Percentiles rank a stretch among this genome's conserved stretches.
Evolutionary conservation across 108 stramenopile genomes (phyloP).

Genomic region (Seminavis robusta): DNA sequence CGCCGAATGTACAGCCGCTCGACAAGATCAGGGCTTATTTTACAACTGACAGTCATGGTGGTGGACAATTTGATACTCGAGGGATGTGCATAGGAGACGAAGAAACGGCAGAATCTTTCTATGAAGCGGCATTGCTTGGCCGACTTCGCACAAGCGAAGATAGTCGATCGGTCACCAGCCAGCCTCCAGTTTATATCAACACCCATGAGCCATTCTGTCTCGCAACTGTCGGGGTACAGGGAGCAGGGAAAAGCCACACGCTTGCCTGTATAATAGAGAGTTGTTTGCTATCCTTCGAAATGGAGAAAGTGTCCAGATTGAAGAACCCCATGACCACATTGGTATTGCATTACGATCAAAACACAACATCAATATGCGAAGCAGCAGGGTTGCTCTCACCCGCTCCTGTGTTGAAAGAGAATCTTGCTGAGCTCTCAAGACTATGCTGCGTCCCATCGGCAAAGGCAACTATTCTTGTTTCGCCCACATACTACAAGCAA

Average conservation of each 20-base stretch:
- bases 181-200: conserved; percentile 18
- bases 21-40: too few species aligned
- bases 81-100: too few species aligned
- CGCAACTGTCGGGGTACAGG: conserved; percentile 21
- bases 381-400: conserved; percentile 18
- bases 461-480: conserved; percentile 26
- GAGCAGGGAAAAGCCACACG: conserved; percentile 23
- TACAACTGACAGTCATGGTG: too few species aligned
- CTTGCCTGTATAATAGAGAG: conserved; percentile 20
- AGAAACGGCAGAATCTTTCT: too few species aligned
- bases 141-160: too few species aligned
- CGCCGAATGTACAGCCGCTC: too few species aligned
- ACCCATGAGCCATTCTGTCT: conserved; percentile 27
- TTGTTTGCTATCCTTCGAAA: conserved; percentile 16
- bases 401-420: background rate
- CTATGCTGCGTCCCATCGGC: too few species aligned
- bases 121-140: too few species aligned
- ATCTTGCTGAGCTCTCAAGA: too few species aligned
- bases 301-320: conserved; percentile 15
- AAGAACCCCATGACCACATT: conserved; percentile 17
- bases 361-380: conserved; percentile 20
- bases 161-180: too few species aligned
- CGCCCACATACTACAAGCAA: conserved; percentile 26
- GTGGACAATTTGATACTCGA: too few species aligned
- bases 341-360: conserved; percentile 30